Evolutionary conservation across 2,329 filamentous ascomycete genomes (phyloP).

Genomic region (Shiraia sp.): DNA sequence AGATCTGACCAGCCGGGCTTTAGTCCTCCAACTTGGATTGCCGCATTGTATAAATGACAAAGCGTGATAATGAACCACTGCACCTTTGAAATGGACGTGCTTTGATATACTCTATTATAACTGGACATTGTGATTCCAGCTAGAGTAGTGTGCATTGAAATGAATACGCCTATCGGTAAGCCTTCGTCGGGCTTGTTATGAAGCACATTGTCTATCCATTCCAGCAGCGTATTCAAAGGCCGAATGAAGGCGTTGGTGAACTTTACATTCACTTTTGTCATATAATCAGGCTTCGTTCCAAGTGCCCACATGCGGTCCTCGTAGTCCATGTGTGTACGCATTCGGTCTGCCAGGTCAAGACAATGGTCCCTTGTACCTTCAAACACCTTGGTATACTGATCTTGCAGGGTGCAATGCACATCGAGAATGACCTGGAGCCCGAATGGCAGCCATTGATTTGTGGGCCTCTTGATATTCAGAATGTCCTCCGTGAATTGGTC

Average conservation of each 20-base stretch:
- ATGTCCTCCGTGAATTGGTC: slow-evolving; percentile 17
- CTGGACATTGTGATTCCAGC: slow-evolving; percentile 13
- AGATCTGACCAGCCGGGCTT: slow-evolving; percentile 18
- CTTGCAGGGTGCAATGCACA: slow-evolving; percentile 7
- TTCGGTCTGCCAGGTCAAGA: slow-evolving; percentile 6
- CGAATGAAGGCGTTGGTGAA: slow-evolving; percentile 17
- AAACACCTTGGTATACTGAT: slow-evolving; percentile 3
- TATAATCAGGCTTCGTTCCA: slow-evolving; percentile 21
- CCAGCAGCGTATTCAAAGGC: slow-evolving; percentile 5
- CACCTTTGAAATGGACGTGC: slow-evolving; percentile 9
- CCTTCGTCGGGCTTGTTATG: not conserved
- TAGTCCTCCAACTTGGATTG: slow-evolving; percentile 18
- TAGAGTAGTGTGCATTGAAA: slow-evolving; percentile 15
- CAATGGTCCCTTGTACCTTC: slow-evolving; percentile 10
- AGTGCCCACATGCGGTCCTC: slow-evolving; percentile 19
- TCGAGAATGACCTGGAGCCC: slow-evolving; percentile 18
- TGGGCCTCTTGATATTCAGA: not conserved
- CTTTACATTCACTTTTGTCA: slow-evolving; percentile 16
- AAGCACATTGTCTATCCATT: slow-evolving; percentile 10
- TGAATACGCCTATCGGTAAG: slow-evolving; percentile 7
- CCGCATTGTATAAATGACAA: slow-evolving; percentile 25
- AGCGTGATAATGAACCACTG: slow-evolving; percentile 19
- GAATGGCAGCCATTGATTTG: slow-evolving; percentile 16
- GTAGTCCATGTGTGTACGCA: slow-evolving; percentile 17
- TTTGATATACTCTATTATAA: slow-evolving; percentile 11